Evolutionary conservation across 495 filamentous ascomycete species (phyloP).

Genomic region (Neurospora sp.): DNA sequence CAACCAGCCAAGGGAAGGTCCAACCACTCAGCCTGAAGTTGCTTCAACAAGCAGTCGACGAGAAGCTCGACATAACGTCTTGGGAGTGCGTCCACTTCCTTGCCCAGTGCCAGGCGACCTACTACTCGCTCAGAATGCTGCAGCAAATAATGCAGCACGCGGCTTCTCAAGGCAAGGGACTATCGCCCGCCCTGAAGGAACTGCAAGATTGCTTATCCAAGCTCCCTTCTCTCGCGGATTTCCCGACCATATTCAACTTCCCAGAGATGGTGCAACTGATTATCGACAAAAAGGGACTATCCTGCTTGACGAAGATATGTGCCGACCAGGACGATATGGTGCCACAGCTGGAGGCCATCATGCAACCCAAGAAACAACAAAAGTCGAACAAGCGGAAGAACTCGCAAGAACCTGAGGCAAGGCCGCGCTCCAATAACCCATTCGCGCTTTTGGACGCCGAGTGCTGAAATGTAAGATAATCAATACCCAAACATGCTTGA

Average conservation of each 20-base stretch:
- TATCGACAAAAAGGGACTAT: conserved; percentile 4
- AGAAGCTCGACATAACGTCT: conserved; percentile 14
- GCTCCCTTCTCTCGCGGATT: conserved; percentile 12
- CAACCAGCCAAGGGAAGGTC: conserved; percentile 19
- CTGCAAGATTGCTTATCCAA: background rate
- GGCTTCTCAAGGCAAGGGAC: background rate
- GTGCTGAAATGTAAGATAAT: background rate
- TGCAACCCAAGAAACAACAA: background rate
- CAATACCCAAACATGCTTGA: background rate
- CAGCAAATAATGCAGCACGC: conserved; percentile 40
- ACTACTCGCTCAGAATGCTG: conserved; percentile 58
- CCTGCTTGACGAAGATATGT: conserved; percentile 6
- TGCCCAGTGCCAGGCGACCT: conserved; percentile 50
- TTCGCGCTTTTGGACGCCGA: background rate
- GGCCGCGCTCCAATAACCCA: background rate
- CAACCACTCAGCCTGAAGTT: conserved; percentile 15
- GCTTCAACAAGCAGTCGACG: conserved; percentile 12
- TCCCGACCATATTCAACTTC: conserved; percentile 11
- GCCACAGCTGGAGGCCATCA: conserved; percentile 6
- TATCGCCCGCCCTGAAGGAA: background rate
- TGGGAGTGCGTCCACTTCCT: conserved; percentile 57
- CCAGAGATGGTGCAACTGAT: conserved; percentile 5
- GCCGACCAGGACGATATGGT: conserved; percentile 7
- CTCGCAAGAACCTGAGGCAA: background rate
- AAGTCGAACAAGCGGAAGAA: background rate